Evolutionary conservation across 192 early-diverging fungal genomes (phyloP).

Genomic region (Coemansia sp.): DNA sequence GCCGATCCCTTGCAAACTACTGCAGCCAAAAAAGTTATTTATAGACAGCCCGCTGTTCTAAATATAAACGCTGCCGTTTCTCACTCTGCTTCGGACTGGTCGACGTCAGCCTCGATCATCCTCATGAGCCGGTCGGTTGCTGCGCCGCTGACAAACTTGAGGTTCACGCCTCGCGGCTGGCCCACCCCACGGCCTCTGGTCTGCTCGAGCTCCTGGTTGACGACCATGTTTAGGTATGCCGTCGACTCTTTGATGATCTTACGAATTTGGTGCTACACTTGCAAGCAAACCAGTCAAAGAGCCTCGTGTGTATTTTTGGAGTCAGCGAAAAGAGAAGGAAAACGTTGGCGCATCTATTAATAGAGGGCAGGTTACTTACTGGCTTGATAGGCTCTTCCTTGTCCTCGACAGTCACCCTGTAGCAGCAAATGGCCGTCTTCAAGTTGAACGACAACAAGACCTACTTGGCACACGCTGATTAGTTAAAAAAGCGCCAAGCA

Average conservation of each 20-base stretch:
- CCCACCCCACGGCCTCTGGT: slow-evolving; percentile 24
- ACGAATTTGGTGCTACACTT: slow-evolving; percentile 37
- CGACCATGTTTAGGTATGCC: slow-evolving; percentile 36
- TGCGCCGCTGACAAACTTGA: slow-evolving; percentile 31
- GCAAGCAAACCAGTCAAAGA: background rate
- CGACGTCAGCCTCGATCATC: slow-evolving; percentile 21
- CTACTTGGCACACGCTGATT: slow-evolving; percentile 8
- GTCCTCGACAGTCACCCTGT: slow-evolving; percentile 30
- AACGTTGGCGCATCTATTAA: slow-evolving; percentile 6
- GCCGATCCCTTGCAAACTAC: background rate
- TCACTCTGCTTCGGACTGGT: background rate
- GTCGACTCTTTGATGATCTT: slow-evolving; percentile 38
- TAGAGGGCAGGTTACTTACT: background rate
- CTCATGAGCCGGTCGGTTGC: slow-evolving; percentile 24
- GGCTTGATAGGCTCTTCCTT: slow-evolving; percentile 8
- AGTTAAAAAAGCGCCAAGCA: background rate
- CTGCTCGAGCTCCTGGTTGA: slow-evolving; percentile 39
- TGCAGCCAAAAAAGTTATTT: background rate
- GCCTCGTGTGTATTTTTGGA: background rate
- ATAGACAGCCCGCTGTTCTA: background rate
- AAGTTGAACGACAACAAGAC: slow-evolving; percentile 44
- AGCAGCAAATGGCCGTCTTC: slow-evolving; percentile 37
- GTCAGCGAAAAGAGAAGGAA: slow-evolving; percentile 3
- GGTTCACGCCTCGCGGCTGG: slow-evolving; percentile 13
- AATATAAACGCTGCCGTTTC: slow-evolving; percentile 1